Evolutionary conservation across 1,139 yeast genomes (phyloP).

Genomic region (Magnusiomyces fungicola): DNA sequence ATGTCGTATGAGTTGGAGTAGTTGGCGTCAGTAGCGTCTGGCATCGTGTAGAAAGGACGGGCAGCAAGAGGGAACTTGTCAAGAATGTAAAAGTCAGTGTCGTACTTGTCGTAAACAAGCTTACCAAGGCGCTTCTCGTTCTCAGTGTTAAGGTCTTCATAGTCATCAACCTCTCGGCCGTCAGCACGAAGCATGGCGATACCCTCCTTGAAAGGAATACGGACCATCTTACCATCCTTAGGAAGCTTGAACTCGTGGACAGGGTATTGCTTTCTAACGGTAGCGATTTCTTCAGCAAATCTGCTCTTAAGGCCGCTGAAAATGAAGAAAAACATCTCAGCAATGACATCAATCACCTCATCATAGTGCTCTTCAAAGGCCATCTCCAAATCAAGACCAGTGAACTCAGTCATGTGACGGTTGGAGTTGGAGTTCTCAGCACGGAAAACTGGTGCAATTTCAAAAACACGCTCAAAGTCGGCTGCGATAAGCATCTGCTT

Average conservation of each 20-base stretch:
- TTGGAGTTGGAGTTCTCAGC: conserved; percentile 99
- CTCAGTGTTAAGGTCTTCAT: conserved; percentile 87
- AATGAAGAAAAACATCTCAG: conserved; percentile 81
- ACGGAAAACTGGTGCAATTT: conserved; percentile 95
- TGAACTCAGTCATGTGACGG: conserved; percentile 98
- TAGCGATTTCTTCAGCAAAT: conserved; percentile 74
- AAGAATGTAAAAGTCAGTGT: conserved; percentile 94
- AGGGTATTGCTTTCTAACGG: conserved; percentile 92
- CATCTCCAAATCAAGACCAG: conserved; percentile 96
- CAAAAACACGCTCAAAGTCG: conserved; percentile 93
- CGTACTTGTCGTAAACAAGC: conserved; percentile 84
- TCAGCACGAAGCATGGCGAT: conserved; percentile 76
- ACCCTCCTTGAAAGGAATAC: conserved; percentile 85
- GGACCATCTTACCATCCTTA: conserved; percentile 64
- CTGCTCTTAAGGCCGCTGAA: conserved; percentile 76
- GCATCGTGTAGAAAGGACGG: conserved; percentile 99
- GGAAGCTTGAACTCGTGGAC: conserved; percentile 96
- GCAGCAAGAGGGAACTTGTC: conserved; percentile 96
- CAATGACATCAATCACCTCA: conserved; percentile 79
- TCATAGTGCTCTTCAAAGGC: conserved; percentile 97
- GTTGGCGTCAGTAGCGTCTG: conserved; percentile 83
- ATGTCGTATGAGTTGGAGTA: conserved; percentile 90
- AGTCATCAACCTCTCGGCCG: conserved; percentile 72
- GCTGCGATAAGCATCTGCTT: conserved; percentile 97
- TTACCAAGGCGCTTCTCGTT: conserved; percentile 90